Conservation (phyloP, 148 eudicot genomes). For the Fagopyrum homotropicum region DNA sequence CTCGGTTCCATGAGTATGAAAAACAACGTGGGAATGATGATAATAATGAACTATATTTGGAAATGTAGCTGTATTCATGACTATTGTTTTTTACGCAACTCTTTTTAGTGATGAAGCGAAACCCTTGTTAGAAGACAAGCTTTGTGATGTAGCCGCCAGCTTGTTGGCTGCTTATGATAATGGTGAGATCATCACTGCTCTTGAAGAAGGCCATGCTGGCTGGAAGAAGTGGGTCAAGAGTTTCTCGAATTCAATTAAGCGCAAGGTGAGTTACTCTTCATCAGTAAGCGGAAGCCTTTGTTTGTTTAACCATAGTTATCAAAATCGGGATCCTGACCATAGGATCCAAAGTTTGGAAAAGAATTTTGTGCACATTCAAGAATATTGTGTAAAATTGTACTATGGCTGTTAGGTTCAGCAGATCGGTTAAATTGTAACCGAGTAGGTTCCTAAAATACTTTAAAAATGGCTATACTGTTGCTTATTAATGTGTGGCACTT, state of each 20-base stretch:
- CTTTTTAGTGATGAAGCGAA: constrained; percentile 61
- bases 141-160: constrained; percentile 60
- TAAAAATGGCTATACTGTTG: background rate
- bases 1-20: background rate
- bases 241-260: constrained; percentile 78
- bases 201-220: constrained; percentile 71
- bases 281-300: background rate
- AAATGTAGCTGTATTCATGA: background rate
- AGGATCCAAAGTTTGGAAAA: background rate
- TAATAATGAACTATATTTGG: background rate
- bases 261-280: constrained; percentile 55
- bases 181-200: constrained; percentile 62
- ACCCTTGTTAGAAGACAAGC: constrained; percentile 65
- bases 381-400: background rate
- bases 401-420: background rate
- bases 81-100: background rate
- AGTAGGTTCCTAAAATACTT: too few relatives aligned
- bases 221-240: constrained; percentile 92
- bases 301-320: background rate
- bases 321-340: background rate
- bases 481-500: background rate
- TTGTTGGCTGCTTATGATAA: constrained; percentile 71
- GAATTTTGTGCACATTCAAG: background rate
- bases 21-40: background rate
- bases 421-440: background rate